Evolutionary conservation across 2,329 filamentous ascomycete genomes (phyloP).

Genomic region (Teratosphaeria gauchensis): DNA sequence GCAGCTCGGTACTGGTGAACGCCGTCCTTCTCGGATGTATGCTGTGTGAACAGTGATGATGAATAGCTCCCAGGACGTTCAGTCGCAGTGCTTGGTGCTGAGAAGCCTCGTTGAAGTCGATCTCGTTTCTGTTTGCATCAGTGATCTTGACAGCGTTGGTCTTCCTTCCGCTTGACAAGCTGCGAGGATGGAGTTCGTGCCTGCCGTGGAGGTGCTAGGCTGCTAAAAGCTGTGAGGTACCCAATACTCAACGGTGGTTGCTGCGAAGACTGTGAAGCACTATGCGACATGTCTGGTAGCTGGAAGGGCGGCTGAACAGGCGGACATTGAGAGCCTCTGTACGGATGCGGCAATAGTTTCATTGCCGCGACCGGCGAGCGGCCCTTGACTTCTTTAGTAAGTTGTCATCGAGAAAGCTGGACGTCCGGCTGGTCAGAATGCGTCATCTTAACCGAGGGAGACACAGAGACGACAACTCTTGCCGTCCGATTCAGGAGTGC

Average conservation of each 20-base stretch:
- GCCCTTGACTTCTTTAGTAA: neutral
- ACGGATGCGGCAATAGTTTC: neutral
- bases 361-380: neutral
- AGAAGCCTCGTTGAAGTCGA: too few species aligned
- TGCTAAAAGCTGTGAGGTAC: constrained; percentile 39
- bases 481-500: neutral
- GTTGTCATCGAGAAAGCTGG: neutral
- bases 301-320: constrained; percentile 45
- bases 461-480: neutral
- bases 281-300: constrained; percentile 67
- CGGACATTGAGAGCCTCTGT: neutral
- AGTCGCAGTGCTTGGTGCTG: too few species aligned
- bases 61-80: too few species aligned
- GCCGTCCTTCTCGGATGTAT: too few species aligned
- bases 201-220: neutral
- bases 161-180: constrained; percentile 51
- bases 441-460: neutral
- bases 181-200: constrained; percentile 26
- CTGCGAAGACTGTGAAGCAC: constrained; percentile 65
- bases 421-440: neutral
- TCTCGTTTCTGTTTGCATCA: too few species aligned
- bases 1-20: too few species aligned
- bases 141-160: constrained; percentile 66
- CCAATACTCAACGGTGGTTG: constrained; percentile 51
- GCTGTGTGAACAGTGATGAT: too few species aligned